Evolutionary conservation across 331 rosid species (phyloP).

Genomic region (Malus hybrid): DNA sequence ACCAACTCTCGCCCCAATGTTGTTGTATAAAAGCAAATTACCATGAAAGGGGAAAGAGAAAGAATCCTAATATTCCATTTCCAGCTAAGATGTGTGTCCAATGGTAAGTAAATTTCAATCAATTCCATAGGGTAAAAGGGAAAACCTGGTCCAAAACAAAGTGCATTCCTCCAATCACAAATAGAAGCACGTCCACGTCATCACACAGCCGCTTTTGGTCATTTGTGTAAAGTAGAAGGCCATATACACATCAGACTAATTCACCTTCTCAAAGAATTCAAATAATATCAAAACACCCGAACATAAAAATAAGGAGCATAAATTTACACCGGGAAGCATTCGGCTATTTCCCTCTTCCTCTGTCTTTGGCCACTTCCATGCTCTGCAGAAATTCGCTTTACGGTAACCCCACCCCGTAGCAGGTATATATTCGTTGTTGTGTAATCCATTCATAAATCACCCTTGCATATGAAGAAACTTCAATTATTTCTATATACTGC

Average conservation of each 20-base stretch:
- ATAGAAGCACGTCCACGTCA: conserved; percentile 24
- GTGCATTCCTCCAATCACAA: conserved; percentile 31
- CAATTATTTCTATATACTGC: conserved; percentile 38
- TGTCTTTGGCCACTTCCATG: conserved; percentile 12
- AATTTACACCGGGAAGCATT: conserved; percentile 33
- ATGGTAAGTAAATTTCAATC: neutral
- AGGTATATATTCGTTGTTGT: conserved; percentile 24
- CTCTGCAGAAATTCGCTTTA: conserved; percentile 12
- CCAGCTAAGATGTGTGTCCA: neutral
- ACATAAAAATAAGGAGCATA: conserved; percentile 22
- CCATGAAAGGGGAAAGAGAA: neutral
- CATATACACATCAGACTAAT: conserved; percentile 25
- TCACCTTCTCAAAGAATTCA: conserved; percentile 45
- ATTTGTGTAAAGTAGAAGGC: conserved; percentile 21
- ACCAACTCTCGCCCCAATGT: no score
- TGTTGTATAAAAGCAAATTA: neutral
- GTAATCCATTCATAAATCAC: conserved; percentile 22
- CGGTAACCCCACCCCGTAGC: conserved; percentile 10
- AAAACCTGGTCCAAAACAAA: conserved; percentile 16
- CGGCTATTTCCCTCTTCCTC: neutral
- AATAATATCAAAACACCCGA: conserved; percentile 43
- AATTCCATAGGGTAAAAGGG: neutral
- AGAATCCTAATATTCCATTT: neutral
- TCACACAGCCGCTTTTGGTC: conserved; percentile 23
- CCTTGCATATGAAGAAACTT: conserved; percentile 23